phyloP scores from a whole-genome alignment of 1,284 basidiomycete genomes.

The Coniophora puteana region DNA sequence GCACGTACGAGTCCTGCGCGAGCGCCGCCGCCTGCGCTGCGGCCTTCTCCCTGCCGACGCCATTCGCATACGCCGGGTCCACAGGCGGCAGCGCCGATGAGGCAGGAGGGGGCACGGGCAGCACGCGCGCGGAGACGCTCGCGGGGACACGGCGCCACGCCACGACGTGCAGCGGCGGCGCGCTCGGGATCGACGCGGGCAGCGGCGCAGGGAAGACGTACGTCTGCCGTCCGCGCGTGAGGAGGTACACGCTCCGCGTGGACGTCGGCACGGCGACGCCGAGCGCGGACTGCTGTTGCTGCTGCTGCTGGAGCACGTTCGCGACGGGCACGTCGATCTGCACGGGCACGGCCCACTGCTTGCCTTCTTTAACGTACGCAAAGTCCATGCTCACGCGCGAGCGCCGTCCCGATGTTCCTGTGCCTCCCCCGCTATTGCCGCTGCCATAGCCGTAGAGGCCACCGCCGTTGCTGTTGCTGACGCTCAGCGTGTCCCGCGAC shows the following conservation, averaged over 20 bases:
- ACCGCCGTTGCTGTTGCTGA: conserved; percentile 5
- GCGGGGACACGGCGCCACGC: conserved; percentile 57
- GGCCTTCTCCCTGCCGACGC: too few relatives aligned
- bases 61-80: too few relatives aligned
- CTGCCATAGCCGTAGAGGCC: conserved; percentile 7
- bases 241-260: conserved; percentile 47
- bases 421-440: too few relatives aligned
- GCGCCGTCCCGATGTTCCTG: conserved; percentile 32
- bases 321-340: conserved; percentile 46
- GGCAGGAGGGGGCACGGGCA: conserved; percentile 23
- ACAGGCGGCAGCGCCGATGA: too few relatives aligned
- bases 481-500: conserved; percentile 21
- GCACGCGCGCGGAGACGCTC: conserved; percentile 51
- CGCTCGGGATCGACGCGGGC: conserved; percentile 43
- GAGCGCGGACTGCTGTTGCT: too few relatives aligned
- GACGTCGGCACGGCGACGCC: conserved; percentile 13
- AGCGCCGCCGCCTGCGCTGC: conserved; percentile 2
- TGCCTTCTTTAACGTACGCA: conserved; percentile 38
- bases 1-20: conserved; percentile 46
- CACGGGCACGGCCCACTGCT: conserved; percentile 53
- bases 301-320: conserved; percentile 13
- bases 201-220: conserved; percentile 68
- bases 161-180: conserved; percentile 50
- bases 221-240: conserved; percentile 66
- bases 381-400: conserved; percentile 55